Conservation (phyloP, 768 basidiomycete genomes). For the Pisolithus microcarpus region DNA sequence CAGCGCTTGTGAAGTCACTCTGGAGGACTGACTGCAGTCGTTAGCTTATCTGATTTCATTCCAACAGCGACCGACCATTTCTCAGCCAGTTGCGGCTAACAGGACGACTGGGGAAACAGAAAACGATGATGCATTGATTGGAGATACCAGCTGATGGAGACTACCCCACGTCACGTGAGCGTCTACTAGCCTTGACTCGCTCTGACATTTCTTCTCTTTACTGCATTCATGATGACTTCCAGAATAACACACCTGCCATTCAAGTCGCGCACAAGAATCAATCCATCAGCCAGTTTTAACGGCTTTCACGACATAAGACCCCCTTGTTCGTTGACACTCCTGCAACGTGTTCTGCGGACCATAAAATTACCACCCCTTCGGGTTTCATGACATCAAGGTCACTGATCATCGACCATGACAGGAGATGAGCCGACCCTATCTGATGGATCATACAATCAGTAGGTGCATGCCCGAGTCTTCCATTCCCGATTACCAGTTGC, state of each 20-base stretch:
- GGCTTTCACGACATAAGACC: no score
- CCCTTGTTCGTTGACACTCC: no score
- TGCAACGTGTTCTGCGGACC: background rate
- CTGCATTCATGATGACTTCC: background rate
- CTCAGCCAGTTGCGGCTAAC: background rate
- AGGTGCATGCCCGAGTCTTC: background rate
- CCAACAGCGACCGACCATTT: background rate
- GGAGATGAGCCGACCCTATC: background rate
- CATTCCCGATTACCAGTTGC: background rate
- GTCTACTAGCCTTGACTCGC: background rate
- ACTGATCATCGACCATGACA: background rate
- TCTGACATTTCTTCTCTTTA: background rate
- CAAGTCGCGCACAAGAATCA: no score
- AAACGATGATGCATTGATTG: no score
- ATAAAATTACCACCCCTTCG: background rate
- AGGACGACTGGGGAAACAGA: background rate
- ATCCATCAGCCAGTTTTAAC: no score
- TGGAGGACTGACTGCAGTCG: background rate
- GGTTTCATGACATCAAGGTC: background rate
- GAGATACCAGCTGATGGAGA: background rate
- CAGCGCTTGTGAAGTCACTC: background rate
- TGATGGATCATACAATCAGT: background rate
- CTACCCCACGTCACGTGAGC: background rate
- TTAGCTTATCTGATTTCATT: no score
- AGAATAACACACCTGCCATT: no score